Evolutionary conservation across 148 eudicot species (phyloP).

Genomic region (Rhododendron molle): DNA sequence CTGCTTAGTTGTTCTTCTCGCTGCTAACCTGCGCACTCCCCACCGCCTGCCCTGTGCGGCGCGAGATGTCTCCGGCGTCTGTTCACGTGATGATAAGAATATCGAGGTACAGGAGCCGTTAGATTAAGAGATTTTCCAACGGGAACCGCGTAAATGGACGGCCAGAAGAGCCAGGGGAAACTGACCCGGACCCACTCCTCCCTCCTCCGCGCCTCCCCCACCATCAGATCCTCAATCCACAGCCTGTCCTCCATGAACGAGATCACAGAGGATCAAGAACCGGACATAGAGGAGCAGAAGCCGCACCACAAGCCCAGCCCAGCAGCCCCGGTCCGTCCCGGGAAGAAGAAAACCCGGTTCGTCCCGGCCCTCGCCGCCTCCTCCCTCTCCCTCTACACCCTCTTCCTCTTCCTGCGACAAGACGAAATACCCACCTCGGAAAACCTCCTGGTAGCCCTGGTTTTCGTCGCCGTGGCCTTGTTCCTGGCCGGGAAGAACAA

Average conservation of each 20-base stretch:
- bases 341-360: slow-evolving; percentile 22
- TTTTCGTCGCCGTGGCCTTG: slow-evolving; percentile 49
- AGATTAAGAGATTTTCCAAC: background rate
- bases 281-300: slow-evolving; percentile 41
- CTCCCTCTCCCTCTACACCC: slow-evolving; percentile 28
- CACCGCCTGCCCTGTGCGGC: slow-evolving; percentile 26
- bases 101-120: slow-evolving; percentile 28
- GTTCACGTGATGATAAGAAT: slow-evolving; percentile 13
- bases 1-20: background rate
- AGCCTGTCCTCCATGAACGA: slow-evolving; percentile 45
- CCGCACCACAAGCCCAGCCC: slow-evolving; percentile 15
- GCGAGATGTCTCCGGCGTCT: slow-evolving; percentile 29
- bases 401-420: slow-evolving; percentile 30
- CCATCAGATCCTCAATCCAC: slow-evolving; percentile 75
- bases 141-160: slow-evolving; percentile 39
- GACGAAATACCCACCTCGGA: slow-evolving; percentile 53
- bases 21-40: slow-evolving; percentile 19
- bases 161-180: slow-evolving; percentile 47
- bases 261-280: slow-evolving; percentile 23
- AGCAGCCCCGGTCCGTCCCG: slow-evolving; percentile 13
- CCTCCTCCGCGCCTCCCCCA: slow-evolving; percentile 72
- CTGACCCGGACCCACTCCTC: slow-evolving; percentile 74
- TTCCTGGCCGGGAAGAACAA: slow-evolving; percentile 48
- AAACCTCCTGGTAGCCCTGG: slow-evolving; percentile 47
- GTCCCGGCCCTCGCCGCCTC: slow-evolving; percentile 14